These are phyloP conservation scores for Aspergillus sp. DNA, from an alignment of 2,329 filamentous ascomycete species.

Conservation along the genomic window DNA sequence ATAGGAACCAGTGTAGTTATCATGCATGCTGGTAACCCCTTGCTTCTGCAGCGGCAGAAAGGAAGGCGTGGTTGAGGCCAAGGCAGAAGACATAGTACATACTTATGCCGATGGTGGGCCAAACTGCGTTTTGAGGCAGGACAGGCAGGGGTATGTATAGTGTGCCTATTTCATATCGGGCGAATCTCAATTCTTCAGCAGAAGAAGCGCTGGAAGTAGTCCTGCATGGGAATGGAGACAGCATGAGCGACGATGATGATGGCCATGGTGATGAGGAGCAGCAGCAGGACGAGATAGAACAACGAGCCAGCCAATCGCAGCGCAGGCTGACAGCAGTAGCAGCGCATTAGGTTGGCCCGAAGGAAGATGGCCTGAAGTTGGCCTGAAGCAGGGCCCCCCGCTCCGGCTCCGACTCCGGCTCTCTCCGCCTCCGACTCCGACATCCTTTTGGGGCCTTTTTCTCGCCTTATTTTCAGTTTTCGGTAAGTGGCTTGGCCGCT, in stretches of 20 bases:
- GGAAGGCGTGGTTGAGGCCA: not conserved
- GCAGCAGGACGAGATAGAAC: not conserved
- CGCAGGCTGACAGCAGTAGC: not conserved
- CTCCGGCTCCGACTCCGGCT: conserved; percentile 6
- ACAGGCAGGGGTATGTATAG: too few species aligned
- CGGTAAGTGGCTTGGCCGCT: not conserved
- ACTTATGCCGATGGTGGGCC: too few species aligned
- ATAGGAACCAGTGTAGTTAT: conserved; percentile 2
- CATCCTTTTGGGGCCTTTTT: not conserved
- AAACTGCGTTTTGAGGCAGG: too few species aligned
- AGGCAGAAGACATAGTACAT: not conserved
- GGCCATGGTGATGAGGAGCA: not conserved
- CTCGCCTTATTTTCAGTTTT: conserved; percentile 1
- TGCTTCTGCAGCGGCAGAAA: conserved; percentile 10
- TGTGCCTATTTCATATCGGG: not conserved
- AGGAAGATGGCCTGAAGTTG: not conserved
- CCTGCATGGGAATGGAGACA: too few species aligned
- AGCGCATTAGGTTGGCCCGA: not conserved
- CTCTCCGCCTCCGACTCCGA: not conserved
- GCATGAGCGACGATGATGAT: not conserved
- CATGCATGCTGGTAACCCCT: conserved; percentile 4
- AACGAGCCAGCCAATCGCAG: too few species aligned
- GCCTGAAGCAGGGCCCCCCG: not conserved
- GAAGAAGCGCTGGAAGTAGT: not conserved
- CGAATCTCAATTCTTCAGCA: not conserved